Evolutionary conservation across 2,329 filamentous ascomycete species (phyloP).

Genomic region (Sporothrix brunneoviolacea): DNA sequence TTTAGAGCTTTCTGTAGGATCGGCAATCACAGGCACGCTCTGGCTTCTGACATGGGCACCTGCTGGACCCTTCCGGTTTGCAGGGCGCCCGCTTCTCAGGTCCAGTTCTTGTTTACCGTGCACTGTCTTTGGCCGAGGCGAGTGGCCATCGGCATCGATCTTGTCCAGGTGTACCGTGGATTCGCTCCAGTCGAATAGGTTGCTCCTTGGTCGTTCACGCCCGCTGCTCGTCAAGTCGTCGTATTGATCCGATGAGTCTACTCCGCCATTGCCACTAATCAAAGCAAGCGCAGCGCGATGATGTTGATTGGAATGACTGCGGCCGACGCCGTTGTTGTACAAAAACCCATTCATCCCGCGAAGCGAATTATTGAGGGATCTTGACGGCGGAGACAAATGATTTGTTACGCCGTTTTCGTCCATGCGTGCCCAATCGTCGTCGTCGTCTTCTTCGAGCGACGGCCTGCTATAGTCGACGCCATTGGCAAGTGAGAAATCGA

Average conservation of each 20-base stretch:
- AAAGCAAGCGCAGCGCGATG: slow-evolving; percentile 48
- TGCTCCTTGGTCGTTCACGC: slow-evolving; percentile 54
- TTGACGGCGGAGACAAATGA: slow-evolving; percentile 51
- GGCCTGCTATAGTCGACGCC: slow-evolving; percentile 40
- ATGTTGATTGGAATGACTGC: slow-evolving; percentile 41
- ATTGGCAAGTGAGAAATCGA: slow-evolving; percentile 28
- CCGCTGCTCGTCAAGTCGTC: slow-evolving; percentile 15
- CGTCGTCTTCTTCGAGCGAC: slow-evolving; percentile 56
- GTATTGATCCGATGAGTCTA: slow-evolving; percentile 29
- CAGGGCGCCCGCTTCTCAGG: slow-evolving; percentile 60
- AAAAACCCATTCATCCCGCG: slow-evolving; percentile 1
- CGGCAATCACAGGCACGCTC: slow-evolving; percentile 68
- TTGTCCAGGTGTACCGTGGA: slow-evolving; percentile 52
- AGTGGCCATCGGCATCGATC: slow-evolving; percentile 48
- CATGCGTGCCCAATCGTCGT: slow-evolving; percentile 57
- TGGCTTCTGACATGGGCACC: slow-evolving; percentile 71
- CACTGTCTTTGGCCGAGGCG: slow-evolving; percentile 64
- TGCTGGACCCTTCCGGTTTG: slow-evolving; percentile 60
- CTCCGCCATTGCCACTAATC: slow-evolving; percentile 42
- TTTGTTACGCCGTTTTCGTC: slow-evolving; percentile 48
- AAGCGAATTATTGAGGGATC: slow-evolving; percentile 39
- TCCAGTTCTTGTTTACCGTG: slow-evolving; percentile 70
- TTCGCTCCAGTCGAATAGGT: slow-evolving; percentile 74
- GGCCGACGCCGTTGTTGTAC: neutral
- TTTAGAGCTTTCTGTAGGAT: slow-evolving; percentile 49